phyloP scores from a whole-genome alignment of 129 eudicot genomes.

The Artemisia tridentata region DNA sequence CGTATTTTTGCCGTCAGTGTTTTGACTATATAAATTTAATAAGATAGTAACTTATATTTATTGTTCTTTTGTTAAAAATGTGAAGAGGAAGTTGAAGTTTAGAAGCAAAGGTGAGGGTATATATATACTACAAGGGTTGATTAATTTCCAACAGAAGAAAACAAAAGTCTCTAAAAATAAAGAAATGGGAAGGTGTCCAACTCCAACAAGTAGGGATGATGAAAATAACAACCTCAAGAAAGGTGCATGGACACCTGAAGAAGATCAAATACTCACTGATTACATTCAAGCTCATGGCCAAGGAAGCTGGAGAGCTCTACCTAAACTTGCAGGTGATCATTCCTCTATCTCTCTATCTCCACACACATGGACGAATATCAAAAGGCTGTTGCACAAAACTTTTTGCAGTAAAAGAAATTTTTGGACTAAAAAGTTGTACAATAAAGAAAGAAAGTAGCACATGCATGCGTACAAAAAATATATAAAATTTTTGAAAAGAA shows the following conservation, averaged over 20 bases:
- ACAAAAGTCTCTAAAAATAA: not conserved
- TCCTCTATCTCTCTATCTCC: not conserved
- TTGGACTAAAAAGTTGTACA: too few relatives aligned
- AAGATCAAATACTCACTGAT: constrained; percentile 40
- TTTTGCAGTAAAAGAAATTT: too few relatives aligned
- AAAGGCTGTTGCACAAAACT: too few relatives aligned
- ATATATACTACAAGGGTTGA: constrained; percentile 6
- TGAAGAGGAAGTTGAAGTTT: constrained; percentile 23
- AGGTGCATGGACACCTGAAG: constrained; percentile 55
- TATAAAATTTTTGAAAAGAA: too few relatives aligned
- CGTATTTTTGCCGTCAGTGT: not conserved
- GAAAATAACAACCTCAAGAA: constrained; percentile 35
- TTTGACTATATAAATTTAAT: not conserved
- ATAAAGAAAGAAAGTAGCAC: too few relatives aligned
- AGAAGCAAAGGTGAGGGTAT: constrained; percentile 27
- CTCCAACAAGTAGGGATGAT: constrained; percentile 22
- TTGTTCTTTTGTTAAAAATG: constrained; percentile 5
- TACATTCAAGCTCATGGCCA: constrained; percentile 50
- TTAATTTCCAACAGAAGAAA: constrained; percentile 17
- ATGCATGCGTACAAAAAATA: too few relatives aligned
- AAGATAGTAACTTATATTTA: not conserved
- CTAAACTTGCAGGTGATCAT: constrained; percentile 43
- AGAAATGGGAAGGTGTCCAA: constrained; percentile 46
- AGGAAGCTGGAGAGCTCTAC: constrained; percentile 53
- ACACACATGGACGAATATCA: too few relatives aligned